Evolutionary conservation across 2,329 filamentous ascomycete genomes (phyloP).

Genomic region (Emmonsia crescens): DNA sequence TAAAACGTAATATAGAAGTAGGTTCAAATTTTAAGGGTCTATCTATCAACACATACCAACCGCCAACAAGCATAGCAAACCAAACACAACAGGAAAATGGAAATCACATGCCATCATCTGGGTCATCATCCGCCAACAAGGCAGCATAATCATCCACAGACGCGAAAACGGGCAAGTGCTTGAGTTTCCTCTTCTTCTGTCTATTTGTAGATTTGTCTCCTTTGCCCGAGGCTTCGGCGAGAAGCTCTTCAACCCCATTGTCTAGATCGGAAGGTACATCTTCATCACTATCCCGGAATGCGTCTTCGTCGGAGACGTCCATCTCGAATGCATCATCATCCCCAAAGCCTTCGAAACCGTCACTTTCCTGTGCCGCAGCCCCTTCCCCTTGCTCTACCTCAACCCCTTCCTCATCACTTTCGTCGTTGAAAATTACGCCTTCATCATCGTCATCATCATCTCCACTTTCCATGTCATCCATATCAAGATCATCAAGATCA

Average conservation of each 20-base stretch:
- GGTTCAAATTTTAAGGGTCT: neutral
- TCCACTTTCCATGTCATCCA: conserved; percentile 28
- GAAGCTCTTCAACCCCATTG: conserved; percentile 29
- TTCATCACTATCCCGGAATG: conserved; percentile 44
- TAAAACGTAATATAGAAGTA: neutral
- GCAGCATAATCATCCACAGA: conserved; percentile 89
- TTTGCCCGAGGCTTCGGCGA: conserved; percentile 27
- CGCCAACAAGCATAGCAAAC: neutral
- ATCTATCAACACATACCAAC: neutral
- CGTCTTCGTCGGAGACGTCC: conserved; percentile 36
- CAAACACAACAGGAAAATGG: neutral
- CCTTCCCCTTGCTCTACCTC: conserved; percentile 38
- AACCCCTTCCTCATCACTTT: conserved; percentile 39
- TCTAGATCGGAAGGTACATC: conserved; percentile 43
- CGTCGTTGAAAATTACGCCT: conserved; percentile 39
- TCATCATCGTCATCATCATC: conserved; percentile 31
- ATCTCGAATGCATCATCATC: conserved; percentile 46
- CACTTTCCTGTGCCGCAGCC: conserved; percentile 22
- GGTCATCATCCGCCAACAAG: conserved; percentile 60
- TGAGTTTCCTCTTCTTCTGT: conserved; percentile 71
- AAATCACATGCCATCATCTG: conserved; percentile 25
- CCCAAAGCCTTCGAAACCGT: conserved; percentile 28
- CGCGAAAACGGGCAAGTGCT: conserved; percentile 83
- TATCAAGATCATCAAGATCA: conserved; percentile 31
- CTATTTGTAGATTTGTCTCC: conserved; percentile 31